These are phyloP conservation scores for Beauveria pseudobassiana DNA, from an alignment of 2,329 filamentous ascomycete genomes.

Conservation along the genomic window DNA sequence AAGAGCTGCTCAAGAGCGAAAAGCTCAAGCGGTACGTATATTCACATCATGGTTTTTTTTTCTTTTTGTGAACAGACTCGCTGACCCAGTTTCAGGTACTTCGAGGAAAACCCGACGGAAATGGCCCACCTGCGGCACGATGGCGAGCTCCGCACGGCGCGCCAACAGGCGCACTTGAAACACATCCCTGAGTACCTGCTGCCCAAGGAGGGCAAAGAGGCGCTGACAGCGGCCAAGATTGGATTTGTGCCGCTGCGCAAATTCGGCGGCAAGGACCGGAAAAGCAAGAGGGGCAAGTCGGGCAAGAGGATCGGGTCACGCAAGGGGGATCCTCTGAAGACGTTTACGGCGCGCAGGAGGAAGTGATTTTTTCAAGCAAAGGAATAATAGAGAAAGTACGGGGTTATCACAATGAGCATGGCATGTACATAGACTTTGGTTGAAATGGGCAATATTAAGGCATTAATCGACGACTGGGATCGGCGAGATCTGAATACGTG, in stretches of 20 bases:
- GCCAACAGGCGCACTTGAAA: slow-evolving; percentile 82
- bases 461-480: not conserved
- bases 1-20: slow-evolving; percentile 87
- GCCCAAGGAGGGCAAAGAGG: slow-evolving; percentile 67
- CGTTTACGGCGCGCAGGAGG: slow-evolving; percentile 63
- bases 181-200: slow-evolving; percentile 92
- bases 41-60: not conserved
- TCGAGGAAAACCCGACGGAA: slow-evolving; percentile 93
- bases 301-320: slow-evolving; percentile 46
- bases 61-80: not conserved
- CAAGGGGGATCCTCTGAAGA: slow-evolving; percentile 80
- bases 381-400: not conserved
- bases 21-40: slow-evolving; percentile 64
- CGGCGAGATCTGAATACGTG: not conserved
- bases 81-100: slow-evolving; percentile 48
- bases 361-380: slow-evolving; percentile 17
- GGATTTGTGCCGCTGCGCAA: slow-evolving; percentile 68
- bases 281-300: slow-evolving; percentile 35
- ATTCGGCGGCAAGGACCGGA: slow-evolving; percentile 41
- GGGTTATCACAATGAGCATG: not conserved
- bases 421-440: not conserved
- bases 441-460: not conserved
- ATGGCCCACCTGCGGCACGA: slow-evolving; percentile 84
- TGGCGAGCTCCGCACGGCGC: slow-evolving; percentile 72
- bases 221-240: slow-evolving; percentile 56